Evolutionary conservation across 345 rosid genomes (phyloP), one percentile per base, ranked within the genome.

Genomic region (Ceriops tagal): DNA sequence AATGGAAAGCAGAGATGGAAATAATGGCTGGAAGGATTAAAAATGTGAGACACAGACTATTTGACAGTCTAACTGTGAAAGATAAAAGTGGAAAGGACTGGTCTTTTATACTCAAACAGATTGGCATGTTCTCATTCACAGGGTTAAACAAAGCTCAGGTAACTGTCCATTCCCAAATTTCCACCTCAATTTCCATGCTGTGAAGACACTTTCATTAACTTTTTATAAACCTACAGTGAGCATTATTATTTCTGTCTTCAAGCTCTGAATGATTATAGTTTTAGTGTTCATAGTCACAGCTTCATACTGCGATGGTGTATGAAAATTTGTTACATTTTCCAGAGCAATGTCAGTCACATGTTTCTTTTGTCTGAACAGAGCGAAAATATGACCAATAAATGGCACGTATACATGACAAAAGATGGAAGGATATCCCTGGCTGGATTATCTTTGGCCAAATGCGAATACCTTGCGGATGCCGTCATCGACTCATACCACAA

Each of bases 121-220:
- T 95, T 61, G 97, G 99, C 82, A 95, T 95, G 99, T 95, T 95
- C 88, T 91, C 96, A 5, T 93, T 89, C 83, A 92, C 99, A 3
- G 97, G 97, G 73, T 83, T 95, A 80, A 88, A 78, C 86, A 95
- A 85, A 79, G 65, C 90, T 71, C 97, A 89, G 99, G 99, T 91
- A 83, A 67, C 72, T 22, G 24, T 61, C 39, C 30, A 24, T 32
- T 49, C 24, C 32, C 21, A 1, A 47, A 4, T 58, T 49, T 10
- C 28, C 28, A 24, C 59, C 26, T 24, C 59, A 43, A 43, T 43
- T 43, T 43, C 49, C 16, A 43, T 43, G 49, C 49, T 15, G 49
- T 15, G 49, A 11, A 13, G 49, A 43, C 11, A 39, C 15, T 39
- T 43, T 43, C 47, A 39, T 39, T 10, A 13, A 3, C 47, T 43